Evolutionary conservation across 2,329 filamentous ascomycete species (phyloP).

Genomic region (Byssochlamys sp.): DNA sequence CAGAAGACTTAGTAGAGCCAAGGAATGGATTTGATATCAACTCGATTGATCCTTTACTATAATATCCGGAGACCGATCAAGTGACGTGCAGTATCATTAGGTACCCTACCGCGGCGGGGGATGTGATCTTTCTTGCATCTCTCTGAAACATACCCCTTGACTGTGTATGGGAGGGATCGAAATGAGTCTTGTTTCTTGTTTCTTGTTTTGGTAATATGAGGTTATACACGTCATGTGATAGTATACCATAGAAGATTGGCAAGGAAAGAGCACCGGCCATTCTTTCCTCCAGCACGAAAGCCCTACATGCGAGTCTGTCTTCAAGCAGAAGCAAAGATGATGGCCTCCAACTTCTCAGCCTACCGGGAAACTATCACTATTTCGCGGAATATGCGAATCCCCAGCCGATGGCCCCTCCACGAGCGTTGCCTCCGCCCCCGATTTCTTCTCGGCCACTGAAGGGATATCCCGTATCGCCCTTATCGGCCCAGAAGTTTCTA

Average conservation of each 20-base stretch:
- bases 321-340: background rate
- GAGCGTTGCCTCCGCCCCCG: conserved; percentile 15
- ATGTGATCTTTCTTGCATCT: too few species aligned
- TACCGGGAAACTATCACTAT: background rate
- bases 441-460: conserved; percentile 18
- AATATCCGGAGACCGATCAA: too few species aligned
- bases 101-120: too few species aligned
- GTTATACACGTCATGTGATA: background rate
- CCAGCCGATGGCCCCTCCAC: conserved; percentile 22
- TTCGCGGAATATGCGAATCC: background rate
- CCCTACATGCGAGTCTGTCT: background rate
- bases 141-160: background rate
- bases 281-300: background rate
- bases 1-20: too few species aligned
- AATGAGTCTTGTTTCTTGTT: background rate
- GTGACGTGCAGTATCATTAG: too few species aligned
- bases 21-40: too few species aligned
- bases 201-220: background rate
- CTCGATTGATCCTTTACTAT: too few species aligned
- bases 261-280: background rate
- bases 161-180: background rate
- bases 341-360: background rate
- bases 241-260: background rate
- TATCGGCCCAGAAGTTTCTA: conserved; percentile 17
- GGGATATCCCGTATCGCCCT: conserved; percentile 13